Conservation (phyloP, 2,329 filamentous ascomycete species). For the Hortaea werneckii region DNA sequence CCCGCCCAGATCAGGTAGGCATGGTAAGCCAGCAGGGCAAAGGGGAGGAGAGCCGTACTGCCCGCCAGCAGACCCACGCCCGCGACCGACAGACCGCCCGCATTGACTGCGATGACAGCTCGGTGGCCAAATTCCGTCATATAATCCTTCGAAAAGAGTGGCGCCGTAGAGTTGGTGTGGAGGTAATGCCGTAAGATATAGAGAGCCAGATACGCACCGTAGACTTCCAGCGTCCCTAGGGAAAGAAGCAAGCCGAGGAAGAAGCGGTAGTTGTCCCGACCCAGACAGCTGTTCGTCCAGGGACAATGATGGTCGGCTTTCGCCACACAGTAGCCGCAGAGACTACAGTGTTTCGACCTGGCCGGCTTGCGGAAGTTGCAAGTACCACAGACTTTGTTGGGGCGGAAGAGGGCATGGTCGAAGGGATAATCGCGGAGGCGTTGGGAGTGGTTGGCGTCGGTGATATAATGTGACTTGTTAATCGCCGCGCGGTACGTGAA, state of each 20-base stretch:
- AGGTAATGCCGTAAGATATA: slow-evolving; percentile 37
- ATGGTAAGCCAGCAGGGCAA: slow-evolving; percentile 72
- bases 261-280: slow-evolving; percentile 77
- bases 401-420: slow-evolving; percentile 82
- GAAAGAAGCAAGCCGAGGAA: slow-evolving; percentile 73
- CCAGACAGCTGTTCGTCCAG: slow-evolving; percentile 95
- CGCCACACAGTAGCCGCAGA: slow-evolving; percentile 79
- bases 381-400: slow-evolving; percentile 64
- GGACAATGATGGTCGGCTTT: slow-evolving; percentile 91
- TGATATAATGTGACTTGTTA: slow-evolving; percentile 65
- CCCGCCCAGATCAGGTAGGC: slow-evolving; percentile 82
- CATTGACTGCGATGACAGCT: slow-evolving; percentile 28
- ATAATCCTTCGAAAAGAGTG: slow-evolving; percentile 19
- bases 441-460: slow-evolving; percentile 53
- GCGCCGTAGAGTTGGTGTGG: neutral
- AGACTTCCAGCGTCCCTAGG: slow-evolving; percentile 60
- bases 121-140: slow-evolving; percentile 23
- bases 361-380: slow-evolving; percentile 78
- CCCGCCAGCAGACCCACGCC: slow-evolving; percentile 68
- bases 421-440: slow-evolving; percentile 82
- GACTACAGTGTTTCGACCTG: slow-evolving; percentile 84
- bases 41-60: slow-evolving; percentile 68
- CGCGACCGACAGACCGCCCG: slow-evolving; percentile 49
- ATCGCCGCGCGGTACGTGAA: slow-evolving; percentile 72
- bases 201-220: slow-evolving; percentile 60